Evolutionary conservation across 2,329 filamentous ascomycete genomes (phyloP), one percentile per base, ranked within the genome.

Genomic region (Fusarium albosuccineum): DNA sequence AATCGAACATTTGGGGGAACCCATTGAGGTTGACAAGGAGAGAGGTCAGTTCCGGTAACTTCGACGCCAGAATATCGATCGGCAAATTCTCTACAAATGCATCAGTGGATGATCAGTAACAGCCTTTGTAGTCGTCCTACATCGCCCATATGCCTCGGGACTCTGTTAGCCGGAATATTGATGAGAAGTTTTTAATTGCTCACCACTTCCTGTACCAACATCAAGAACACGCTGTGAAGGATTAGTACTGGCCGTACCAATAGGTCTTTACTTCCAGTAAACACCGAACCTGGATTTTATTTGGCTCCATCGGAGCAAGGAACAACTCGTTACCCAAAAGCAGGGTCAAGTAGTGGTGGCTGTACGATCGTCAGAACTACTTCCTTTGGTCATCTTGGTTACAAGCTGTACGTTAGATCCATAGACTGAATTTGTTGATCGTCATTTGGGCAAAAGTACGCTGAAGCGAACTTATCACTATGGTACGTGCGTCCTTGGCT

Each of bases 1-100:
- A 55, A 55, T 14, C 52, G 52, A 13, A 55, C 40, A 14, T 55
- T 46, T 7, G 52, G 52, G 11, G 52, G 40, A 29, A 55, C 52
- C 52, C 40, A 55, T 9, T 16, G n/a, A 9, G 52, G 52, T 22
- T 55, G 51, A 2, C 51, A 54, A 9, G 51, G 51, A 3, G 51
- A 54, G 17, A 54, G 51, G 17, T 54, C 51, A 4, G 39, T 54
- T 37, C 51, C 52, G 14, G 29, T 46, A n/a, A 55, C 52, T 36
- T 55, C 52, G 8, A 30, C 37, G 26, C 37, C 46, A 2, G 30
- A 17, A 16, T 46, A 55, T 27, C 33, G 40, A 36, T 55, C 52
- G 2, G 52, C 41, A 22, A 55, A 55, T 37, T 55, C 52, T 14
- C 52, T 55, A 29, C 22, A 22, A 22, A 22, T 22, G 4, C n/a